A percentile compares a stretch with the other conserved stretches of the same genome.
These are phyloP conservation scores for Castanospermum australe DNA, from an alignment of 306 rosid species.

Conservation along the genomic window DNA sequence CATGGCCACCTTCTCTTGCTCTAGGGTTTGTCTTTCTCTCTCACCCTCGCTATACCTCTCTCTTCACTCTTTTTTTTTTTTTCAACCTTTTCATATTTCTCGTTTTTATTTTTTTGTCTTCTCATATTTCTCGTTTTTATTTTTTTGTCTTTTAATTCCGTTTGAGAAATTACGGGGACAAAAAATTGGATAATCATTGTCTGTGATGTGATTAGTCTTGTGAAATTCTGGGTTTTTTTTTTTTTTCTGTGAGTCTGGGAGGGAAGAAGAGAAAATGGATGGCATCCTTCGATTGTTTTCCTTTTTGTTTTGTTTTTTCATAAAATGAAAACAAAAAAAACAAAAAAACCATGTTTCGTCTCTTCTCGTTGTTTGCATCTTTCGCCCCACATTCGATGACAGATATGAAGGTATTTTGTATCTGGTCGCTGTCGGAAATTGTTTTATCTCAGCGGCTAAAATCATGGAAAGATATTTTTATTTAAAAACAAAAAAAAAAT, in stretches of 20 bases:
- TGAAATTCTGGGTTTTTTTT: background rate
- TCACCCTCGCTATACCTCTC: too few relatives aligned
- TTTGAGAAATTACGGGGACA: background rate
- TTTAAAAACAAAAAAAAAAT: too few relatives aligned
- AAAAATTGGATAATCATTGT: background rate
- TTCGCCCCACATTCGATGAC: background rate
- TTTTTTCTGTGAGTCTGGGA: background rate
- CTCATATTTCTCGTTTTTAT: background rate
- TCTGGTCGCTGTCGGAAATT: background rate
- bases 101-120: background rate
- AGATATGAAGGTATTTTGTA: background rate
- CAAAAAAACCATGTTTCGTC: background rate
- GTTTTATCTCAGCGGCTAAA: background rate
- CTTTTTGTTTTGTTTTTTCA: background rate
- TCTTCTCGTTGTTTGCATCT: background rate
- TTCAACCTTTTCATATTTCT: too few relatives aligned
- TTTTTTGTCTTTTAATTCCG: background rate
- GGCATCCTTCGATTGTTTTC: background rate
- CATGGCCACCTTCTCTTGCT: constrained; percentile 59
- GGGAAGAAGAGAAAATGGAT: background rate
- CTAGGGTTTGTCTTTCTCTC: constrained; percentile 49
- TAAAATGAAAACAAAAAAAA: too few relatives aligned
- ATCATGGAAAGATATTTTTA: background rate
- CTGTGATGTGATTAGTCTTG: background rate
- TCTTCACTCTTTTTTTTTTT: background rate